phyloP scores from a whole-genome alignment of 139 green algal genomes.

The Trebouxia sp. region DNA sequence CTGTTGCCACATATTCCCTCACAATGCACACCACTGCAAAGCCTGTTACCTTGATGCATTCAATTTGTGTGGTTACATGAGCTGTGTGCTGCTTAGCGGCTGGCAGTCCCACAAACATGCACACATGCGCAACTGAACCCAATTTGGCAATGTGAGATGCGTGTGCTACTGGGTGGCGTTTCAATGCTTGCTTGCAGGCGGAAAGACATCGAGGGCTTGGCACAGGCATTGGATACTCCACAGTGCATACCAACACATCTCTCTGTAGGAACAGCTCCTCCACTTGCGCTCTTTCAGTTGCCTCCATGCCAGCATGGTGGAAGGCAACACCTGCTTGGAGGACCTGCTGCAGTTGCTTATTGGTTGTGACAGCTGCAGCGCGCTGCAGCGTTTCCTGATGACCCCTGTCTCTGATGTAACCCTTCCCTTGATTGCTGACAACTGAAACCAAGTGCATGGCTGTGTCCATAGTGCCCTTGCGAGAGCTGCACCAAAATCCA shows the following conservation, averaged over 20 bases:
- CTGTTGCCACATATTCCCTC: neutral
- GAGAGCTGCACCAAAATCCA: slow-evolving; percentile 60
- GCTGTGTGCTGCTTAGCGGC: too few species aligned
- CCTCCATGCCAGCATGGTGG: slow-evolving; percentile 81
- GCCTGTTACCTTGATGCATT: neutral
- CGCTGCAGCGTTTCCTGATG: slow-evolving; percentile 52
- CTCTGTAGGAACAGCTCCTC: slow-evolving; percentile 77
- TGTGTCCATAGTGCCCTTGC: slow-evolving; percentile 79
- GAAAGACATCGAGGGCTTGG: too few species aligned
- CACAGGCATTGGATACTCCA: too few species aligned
- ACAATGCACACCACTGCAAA: neutral
- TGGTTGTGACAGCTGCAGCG: slow-evolving; percentile 31
- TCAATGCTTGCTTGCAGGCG: too few species aligned
- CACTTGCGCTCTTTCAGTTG: slow-evolving; percentile 65
- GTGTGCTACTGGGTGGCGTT: too few species aligned
- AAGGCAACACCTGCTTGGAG: slow-evolving; percentile 73
- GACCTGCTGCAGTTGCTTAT: slow-evolving; percentile 49
- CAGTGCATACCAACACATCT: slow-evolving; percentile 53
- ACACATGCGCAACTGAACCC: too few species aligned
- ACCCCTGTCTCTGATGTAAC: slow-evolving; percentile 44
- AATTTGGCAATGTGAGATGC: too few species aligned
- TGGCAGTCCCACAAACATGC: too few species aligned
- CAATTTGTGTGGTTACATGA: too few species aligned
- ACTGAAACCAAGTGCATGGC: slow-evolving; percentile 60
- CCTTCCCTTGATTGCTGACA: neutral